phyloP scores from a whole-genome alignment of 192 early-diverging fungal species.

The Podila verticillata region DNA sequence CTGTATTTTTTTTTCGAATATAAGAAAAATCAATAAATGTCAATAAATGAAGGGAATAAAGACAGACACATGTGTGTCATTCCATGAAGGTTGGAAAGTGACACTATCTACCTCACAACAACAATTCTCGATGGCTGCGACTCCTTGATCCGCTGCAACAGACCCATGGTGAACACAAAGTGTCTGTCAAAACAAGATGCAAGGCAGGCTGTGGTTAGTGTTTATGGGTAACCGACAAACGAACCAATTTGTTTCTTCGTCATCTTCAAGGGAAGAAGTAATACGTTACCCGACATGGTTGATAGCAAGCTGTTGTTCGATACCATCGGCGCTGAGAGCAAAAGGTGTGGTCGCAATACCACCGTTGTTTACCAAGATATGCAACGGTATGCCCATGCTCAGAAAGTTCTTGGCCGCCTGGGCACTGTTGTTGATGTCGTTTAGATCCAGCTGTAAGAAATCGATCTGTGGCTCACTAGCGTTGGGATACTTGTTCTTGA shows the following conservation, averaged over 20 bases:
- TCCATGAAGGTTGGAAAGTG: no score
- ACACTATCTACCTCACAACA: constrained; percentile 26
- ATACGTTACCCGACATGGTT: constrained; percentile 55
- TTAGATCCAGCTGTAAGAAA: constrained; percentile 42
- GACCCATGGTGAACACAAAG: constrained; percentile 23
- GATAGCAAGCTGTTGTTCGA: constrained; percentile 54
- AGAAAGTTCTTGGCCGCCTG: constrained; percentile 45
- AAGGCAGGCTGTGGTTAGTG: not conserved
- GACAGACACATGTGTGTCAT: no score
- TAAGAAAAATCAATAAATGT: no score
- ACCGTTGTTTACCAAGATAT: constrained; percentile 59
- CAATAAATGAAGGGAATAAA: no score
- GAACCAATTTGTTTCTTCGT: no score
- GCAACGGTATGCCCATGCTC: constrained; percentile 45
- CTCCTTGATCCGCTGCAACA: constrained; percentile 19
- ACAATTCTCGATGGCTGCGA: constrained; percentile 39
- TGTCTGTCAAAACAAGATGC: not conserved
- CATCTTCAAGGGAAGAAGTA: no score
- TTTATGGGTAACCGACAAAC: no score
- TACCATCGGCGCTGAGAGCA: constrained; percentile 48
- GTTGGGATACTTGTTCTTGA: constrained; percentile 11
- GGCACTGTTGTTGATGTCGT: constrained; percentile 8
- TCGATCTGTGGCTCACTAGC: constrained; percentile 22
- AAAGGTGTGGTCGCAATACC: constrained; percentile 37
- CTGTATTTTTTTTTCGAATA: no score